Percentiles rank a stretch among this genome's conserved stretches.
These are phyloP conservation scores for Ophiostoma australiae DNA, from an alignment of 2,329 filamentous ascomycete genomes.

Conservation along the genomic window DNA sequence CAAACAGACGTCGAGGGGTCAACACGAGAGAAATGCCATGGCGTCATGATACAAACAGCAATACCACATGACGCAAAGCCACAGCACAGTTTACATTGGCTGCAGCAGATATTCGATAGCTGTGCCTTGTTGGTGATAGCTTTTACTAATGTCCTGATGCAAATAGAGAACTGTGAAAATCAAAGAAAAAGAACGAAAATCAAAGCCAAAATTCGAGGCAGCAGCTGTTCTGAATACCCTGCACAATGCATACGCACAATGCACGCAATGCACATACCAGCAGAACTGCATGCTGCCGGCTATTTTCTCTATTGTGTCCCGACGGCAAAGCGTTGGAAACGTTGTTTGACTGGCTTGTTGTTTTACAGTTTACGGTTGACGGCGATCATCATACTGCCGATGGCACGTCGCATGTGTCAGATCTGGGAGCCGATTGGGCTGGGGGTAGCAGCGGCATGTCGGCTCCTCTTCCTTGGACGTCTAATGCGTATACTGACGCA, in stretches of 20 bases:
- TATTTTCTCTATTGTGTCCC: background rate
- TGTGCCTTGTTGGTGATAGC: background rate
- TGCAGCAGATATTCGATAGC: background rate
- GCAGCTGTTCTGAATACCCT: no score
- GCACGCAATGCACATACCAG: background rate
- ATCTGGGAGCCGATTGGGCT: slow-evolving; percentile 29
- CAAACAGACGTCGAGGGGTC: background rate
- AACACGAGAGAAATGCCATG: background rate
- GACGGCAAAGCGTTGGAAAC: background rate
- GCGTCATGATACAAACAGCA: background rate
- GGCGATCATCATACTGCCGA: slow-evolving; percentile 32
- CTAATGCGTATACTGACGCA: background rate
- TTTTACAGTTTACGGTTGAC: background rate
- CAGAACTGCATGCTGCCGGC: background rate
- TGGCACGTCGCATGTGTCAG: slow-evolving; percentile 33
- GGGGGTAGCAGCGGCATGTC: background rate
- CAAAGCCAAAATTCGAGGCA: no score
- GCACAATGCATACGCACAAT: background rate
- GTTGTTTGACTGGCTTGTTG: background rate
- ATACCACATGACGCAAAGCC: background rate
- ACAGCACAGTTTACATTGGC: background rate
- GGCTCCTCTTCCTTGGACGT: background rate
- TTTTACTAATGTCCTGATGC: background rate
- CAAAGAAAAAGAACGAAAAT: background rate
- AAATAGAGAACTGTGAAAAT: background rate